Evolutionary conservation across 2,329 filamentous ascomycete genomes (phyloP), one percentile per base, ranked within the genome.

Genomic region (Dactylellina leptospora): DNA sequence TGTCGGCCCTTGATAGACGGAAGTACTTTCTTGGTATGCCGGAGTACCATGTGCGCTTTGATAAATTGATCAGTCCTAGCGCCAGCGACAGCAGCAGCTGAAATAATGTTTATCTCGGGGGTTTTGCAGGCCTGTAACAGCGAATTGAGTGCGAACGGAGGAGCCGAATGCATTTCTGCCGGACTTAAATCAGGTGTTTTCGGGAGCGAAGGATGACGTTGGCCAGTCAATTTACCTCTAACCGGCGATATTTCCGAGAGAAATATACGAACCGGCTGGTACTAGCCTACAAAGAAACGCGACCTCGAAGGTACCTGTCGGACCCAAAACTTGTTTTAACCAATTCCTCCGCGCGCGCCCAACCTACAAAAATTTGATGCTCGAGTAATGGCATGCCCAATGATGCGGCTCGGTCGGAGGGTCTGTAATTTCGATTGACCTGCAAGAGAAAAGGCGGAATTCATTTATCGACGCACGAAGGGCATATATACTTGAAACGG

Each of bases 401-500:
- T 13, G 1, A 10, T 53, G 18, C 18, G 28, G 30, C 28, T 53
- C 18, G 48, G 30, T 36, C 11, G 22, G 20, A n/a, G 10, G 27
- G 20, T 27, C 30, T 13, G 30, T 6, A 33, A 33, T 6, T 6
- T 33, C 30, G 10, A 45, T 30, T 33, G 27, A 25, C 11, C 2
- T 18, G 4, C 23, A 27, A 6, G 47, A 30, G 36, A 20, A 10
- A 20, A 11, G 13, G 13, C 10, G 20, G 3, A 16, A 6, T 6
- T 36, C 18, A 22, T 22, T 28, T 22, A n/a, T 38, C 30, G 28
- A 33, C 16, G 27, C 27, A 22, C 28, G 13, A n/a, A 25, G 44
- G 5, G 44, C 8, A 48, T 48, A 48, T 48, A 48, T 48, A 48
- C 16, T 20, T 48, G 44, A 48, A 48, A 48, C 44, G 22, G 44